Percentiles rank a stretch among this genome's conserved stretches.
Conservation (phyloP, 2,329 filamentous ascomycete species). For the Grosmannia serpens region DNA sequence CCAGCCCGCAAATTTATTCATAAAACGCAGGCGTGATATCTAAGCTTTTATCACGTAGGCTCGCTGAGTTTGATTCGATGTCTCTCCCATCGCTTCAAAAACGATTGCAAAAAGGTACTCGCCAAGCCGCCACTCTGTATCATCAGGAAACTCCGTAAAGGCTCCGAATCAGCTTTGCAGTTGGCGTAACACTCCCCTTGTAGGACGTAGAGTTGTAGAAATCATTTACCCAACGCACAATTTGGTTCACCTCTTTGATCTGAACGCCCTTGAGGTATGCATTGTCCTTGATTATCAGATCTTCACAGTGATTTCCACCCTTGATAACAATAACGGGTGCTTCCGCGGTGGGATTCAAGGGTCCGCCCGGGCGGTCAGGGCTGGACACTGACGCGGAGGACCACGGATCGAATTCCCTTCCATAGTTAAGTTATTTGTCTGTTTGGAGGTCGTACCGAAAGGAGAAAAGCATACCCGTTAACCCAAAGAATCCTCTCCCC, state of each 20-base stretch:
- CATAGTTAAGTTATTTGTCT: not conserved
- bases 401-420: constrained; percentile 47
- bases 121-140: too few relatives aligned
- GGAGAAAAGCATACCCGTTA: constrained; percentile 30
- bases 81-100: too few relatives aligned
- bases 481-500: constrained; percentile 44
- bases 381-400: constrained; percentile 40
- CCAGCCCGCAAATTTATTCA: too few relatives aligned
- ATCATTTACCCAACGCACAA: constrained; percentile 42
- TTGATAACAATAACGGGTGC: constrained; percentile 42
- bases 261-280: constrained; percentile 31
- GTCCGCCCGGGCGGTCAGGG: constrained; percentile 41
- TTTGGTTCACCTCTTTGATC: constrained; percentile 33
- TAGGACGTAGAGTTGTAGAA: constrained; percentile 19
- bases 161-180: not conserved
- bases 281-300: constrained; percentile 35
- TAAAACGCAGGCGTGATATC: too few relatives aligned
- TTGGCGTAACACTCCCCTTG: not conserved
- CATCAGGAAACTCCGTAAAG: too few relatives aligned
- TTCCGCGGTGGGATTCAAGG: constrained; percentile 31
- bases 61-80: too few relatives aligned
- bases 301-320: constrained; percentile 43
- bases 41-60: too few relatives aligned
- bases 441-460: not conserved
- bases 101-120: too few relatives aligned